These are phyloP conservation scores for Fusarium verrucosum DNA, from an alignment of 2,329 filamentous ascomycete species.

Conservation along the genomic window DNA sequence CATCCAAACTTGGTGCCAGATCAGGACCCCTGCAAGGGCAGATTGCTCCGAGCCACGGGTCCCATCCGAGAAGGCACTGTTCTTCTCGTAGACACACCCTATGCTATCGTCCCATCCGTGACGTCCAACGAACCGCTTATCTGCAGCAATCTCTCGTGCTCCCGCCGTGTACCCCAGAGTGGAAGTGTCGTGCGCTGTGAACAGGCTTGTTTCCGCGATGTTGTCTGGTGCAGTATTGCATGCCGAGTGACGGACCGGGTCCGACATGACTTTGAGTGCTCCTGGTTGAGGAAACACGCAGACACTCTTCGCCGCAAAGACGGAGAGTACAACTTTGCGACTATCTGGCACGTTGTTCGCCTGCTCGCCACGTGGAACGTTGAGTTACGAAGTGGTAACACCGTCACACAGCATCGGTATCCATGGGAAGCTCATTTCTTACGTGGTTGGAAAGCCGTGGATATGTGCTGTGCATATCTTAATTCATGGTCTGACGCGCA, in stretches of 20 bases:
- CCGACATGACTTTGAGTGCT: slow-evolving; percentile 43
- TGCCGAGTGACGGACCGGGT: slow-evolving; percentile 34
- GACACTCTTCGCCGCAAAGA: slow-evolving; percentile 30
- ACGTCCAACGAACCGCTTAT: slow-evolving; percentile 33
- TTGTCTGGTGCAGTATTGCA: slow-evolving; percentile 42
- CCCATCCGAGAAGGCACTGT: slow-evolving; percentile 40
- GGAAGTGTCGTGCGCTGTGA: slow-evolving; percentile 27
- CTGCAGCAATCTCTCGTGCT: slow-evolving; percentile 45
- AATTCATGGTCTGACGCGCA: slow-evolving; percentile 44
- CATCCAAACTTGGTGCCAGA: slow-evolving; percentile 39
- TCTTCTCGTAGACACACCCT: slow-evolving; percentile 42
- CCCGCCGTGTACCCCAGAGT: slow-evolving; percentile 26
- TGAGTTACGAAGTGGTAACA: slow-evolving; percentile 18
- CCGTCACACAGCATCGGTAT: not conserved
- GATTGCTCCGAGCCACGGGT: slow-evolving; percentile 39
- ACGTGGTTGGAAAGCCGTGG: slow-evolving; percentile 41
- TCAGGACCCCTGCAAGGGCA: slow-evolving; percentile 41
- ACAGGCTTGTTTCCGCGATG: slow-evolving; percentile 35
- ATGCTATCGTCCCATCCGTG: slow-evolving; percentile 43
- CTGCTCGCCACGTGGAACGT: slow-evolving; percentile 40
- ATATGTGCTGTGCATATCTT: slow-evolving; percentile 44
- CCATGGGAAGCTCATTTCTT: slow-evolving; percentile 32
- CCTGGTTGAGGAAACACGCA: slow-evolving; percentile 38
- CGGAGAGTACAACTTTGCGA: slow-evolving; percentile 42
- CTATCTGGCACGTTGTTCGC: slow-evolving; percentile 45